Base-by-base conservation (phyloP, 805 yeast species). In the Suhomyces sp. region DNA sequence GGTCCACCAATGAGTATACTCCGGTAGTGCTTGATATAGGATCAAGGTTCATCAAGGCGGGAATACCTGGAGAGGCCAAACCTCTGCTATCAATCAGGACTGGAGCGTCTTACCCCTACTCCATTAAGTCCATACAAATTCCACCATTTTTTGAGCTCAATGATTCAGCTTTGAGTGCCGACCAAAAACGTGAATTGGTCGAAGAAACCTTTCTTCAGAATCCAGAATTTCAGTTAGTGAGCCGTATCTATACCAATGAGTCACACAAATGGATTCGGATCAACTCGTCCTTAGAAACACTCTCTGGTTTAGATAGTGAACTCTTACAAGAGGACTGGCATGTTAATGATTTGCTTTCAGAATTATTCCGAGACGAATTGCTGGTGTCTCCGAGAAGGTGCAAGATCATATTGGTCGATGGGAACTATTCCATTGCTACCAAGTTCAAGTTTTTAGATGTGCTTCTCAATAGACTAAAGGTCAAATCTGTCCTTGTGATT, bases 11-110 rank as follows among this genome's bases (percentile, higher is more conserved):
- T 26, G 53, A 48, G 19, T 48, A 43, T 24, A 39, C 47, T 12
- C 45, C 46, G 8, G 38, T 50, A 4, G 31, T 50, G n/a, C 34
- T 49, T 16, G 54, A 49, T 22, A 40, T 49, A 4, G 53, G 51
- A 10, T 35, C 51, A 12, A 36, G 48, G 19, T 43, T 28, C 16
- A 38, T 58, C 16, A 39, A 47, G 38, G 53, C 44, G 10, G 65
- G 65, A 2, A 31, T 48, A 40, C 56, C 56, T 2, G 65, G 65
- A 2, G 50, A 51, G 5, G 33, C 43, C n/a, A 4, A 10, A 6
- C 62, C 60, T 3, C 28, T 18, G 6, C 41, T 22, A 6, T 28
- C 25, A 7, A 28, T 11, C 7, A 21, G 24, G 1, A 28, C 42
- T 11, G 15, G 29, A 12, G 33, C 38, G 2, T n/a, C 21, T 12